These are phyloP conservation scores for Puccinia triticina DNA, from an alignment of 1,284 basidiomycete genomes.

Conservation along the genomic window DNA sequence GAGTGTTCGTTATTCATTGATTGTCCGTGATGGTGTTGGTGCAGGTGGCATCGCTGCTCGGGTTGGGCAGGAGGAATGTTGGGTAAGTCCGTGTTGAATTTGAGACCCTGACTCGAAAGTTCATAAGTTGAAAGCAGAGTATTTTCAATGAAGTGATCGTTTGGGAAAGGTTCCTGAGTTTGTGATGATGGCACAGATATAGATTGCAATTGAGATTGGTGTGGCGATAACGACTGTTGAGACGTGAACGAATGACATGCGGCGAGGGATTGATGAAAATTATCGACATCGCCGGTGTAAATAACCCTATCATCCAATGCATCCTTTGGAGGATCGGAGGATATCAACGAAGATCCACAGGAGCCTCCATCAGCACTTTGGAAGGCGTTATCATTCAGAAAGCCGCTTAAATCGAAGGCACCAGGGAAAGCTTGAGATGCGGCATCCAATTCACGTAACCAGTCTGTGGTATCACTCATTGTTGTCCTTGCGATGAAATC, in stretches of 20 bases:
- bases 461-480: slow-evolving; percentile 29
- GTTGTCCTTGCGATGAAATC: not conserved
- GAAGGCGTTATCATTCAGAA: not conserved
- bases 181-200: slow-evolving; percentile 3
- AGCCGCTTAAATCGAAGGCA: slow-evolving; percentile 37
- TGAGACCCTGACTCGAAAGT: not conserved
- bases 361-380: slow-evolving; percentile 29
- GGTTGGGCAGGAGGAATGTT: not conserved
- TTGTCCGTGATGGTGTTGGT: slow-evolving; percentile 10
- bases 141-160: slow-evolving; percentile 10
- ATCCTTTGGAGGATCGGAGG: slow-evolving; percentile 22
- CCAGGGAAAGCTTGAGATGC: slow-evolving; percentile 38
- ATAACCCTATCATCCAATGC: slow-evolving; percentile 16
- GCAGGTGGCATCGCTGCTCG: not conserved
- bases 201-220: not conserved
- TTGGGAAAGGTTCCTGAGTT: not conserved
- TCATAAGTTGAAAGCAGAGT: not conserved
- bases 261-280: not conserved
- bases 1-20: slow-evolving; percentile 23
- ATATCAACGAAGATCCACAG: slow-evolving; percentile 32
- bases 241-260: not conserved
- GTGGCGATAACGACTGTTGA: slow-evolving; percentile 1
- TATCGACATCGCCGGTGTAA: slow-evolving; percentile 31
- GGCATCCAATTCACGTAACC: slow-evolving; percentile 35
- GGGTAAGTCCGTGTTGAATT: not conserved